Base-by-base conservation (phyloP, 345 rosid species). In the Chamaenerion angustifolium region DNA sequence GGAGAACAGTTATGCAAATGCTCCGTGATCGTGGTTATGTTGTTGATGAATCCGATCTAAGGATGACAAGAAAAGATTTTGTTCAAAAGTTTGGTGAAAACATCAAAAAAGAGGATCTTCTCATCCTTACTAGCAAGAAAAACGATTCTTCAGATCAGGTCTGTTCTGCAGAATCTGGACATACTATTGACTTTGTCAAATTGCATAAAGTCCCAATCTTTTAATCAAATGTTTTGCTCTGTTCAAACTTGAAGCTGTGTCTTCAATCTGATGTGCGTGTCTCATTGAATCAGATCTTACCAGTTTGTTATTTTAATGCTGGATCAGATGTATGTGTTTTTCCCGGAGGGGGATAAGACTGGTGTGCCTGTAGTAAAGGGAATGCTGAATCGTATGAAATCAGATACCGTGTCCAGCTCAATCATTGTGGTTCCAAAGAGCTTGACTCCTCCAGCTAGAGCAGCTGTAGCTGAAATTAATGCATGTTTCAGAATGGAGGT, bases 1-100 rank as follows among this genome's bases (percentile, higher is more conserved):
- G 78, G 11, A 72, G 72, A 13, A 79, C 82, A 8, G 76, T 69
- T 5, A 13, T 79, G 46, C 68, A 79, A 61, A 79, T 79, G 82
- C 76, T 79, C 17, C 71, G 59, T 47, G 85, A 79, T 54, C 63
- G 85, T 49, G 77, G 79, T 16, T 79, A 71, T 55, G 48, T 7
- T 1, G 62, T 79, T 12, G 64, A 71, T 45, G 61, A 67, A 6
- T 69, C 72, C 27, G 85, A 76, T n/a, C 10, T 79, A n/a, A 54
- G 59, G 21, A 48, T 76, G 72, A 76, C 72, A 3, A 71, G 77
- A 54, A 66, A 61, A 43, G 76, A 73, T 15, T 79, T 79, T 41
- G 40, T 79, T 60, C 55, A 66, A 8, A 76, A 62, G 58, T 79
- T 65, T 56, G 77, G 75, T 43, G 66, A 56, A 16, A 66, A 49